A percentile compares a stretch with the other conserved stretches of the same genome.
These are phyloP conservation scores for Aspergillus asperescens DNA, from an alignment of 495 filamentous ascomycete species.

Conservation along the genomic window DNA sequence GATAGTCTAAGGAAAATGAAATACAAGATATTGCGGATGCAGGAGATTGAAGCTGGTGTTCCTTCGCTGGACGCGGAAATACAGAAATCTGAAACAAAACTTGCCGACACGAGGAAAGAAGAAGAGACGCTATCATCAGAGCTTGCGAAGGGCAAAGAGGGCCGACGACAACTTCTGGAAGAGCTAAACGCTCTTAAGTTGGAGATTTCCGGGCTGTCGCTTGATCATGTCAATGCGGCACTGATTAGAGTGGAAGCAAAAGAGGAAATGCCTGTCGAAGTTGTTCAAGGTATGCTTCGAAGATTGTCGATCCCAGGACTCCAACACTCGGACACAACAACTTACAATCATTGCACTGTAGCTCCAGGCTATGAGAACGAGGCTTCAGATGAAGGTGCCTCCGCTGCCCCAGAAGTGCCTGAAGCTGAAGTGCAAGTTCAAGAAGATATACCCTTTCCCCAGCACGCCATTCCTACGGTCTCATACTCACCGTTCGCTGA, in stretches of 20 bases:
- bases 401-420: background rate
- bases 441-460: background rate
- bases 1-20: slow-evolving; percentile 25
- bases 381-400: background rate
- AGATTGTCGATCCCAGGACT: background rate
- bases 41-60: slow-evolving; percentile 53
- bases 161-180: slow-evolving; percentile 40
- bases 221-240: slow-evolving; percentile 39
- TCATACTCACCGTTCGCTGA: background rate
- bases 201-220: slow-evolving; percentile 40
- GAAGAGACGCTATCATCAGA: slow-evolving; percentile 55
- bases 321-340: background rate
- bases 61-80: slow-evolving; percentile 55
- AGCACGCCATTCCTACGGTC: background rate
- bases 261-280: slow-evolving; percentile 21
- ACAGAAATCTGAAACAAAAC: slow-evolving; percentile 36
- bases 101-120: slow-evolving; percentile 52
- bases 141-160: slow-evolving; percentile 44
- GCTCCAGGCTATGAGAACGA: background rate
- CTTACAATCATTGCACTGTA: slow-evolving; percentile 5
- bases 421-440: background rate
- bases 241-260: slow-evolving; percentile 25
- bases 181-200: slow-evolving; percentile 51
- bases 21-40: slow-evolving; percentile 39
- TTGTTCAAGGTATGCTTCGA: slow-evolving; percentile 25